These are phyloP conservation scores for Gossypium arboreum DNA, from an alignment of 345 rosid species.

Conservation along the genomic window DNA sequence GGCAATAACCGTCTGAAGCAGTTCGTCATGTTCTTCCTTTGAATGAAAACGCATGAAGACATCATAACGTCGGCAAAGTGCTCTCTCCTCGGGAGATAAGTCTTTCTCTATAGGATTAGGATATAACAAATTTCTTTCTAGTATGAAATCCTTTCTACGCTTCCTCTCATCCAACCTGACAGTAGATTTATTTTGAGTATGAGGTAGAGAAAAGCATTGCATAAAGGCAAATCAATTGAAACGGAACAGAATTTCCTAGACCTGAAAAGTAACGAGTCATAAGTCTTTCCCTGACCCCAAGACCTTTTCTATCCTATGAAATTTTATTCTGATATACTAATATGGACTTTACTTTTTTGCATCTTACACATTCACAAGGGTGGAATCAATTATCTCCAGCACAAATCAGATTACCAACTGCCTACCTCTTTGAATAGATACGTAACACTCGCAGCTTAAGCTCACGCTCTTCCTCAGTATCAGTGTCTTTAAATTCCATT, in stretches of 20 bases:
- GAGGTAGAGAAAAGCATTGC: not conserved
- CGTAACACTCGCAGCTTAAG: constrained; percentile 79
- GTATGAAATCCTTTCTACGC: constrained; percentile 82
- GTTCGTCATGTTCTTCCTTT: constrained; percentile 84
- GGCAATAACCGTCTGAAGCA: constrained; percentile 60
- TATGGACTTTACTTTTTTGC: constrained; percentile 3
- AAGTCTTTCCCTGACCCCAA: not conserved
- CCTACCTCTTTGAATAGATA: constrained; percentile 79
- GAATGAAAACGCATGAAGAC: constrained; percentile 90
- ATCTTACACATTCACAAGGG: not conserved
- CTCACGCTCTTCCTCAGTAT: constrained; percentile 79
- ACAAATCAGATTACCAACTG: not conserved
- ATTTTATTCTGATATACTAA: not conserved
- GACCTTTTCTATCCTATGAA: not conserved
- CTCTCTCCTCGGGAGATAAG: constrained; percentile 76
- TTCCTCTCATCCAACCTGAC: constrained; percentile 95
- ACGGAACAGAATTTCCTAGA: not conserved
- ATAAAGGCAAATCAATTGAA: not conserved
- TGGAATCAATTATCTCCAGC: not conserved
- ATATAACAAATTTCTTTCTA: constrained; percentile 75
- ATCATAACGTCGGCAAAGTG: constrained; percentile 64
- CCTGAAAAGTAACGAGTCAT: not conserved
- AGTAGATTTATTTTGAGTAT: constrained; percentile 10
- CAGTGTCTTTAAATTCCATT: constrained; percentile 93
- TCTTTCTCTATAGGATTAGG: constrained; percentile 74